phyloP scores from a whole-genome alignment of 2,329 filamentous ascomycete genomes.

The Purpureocillium lavendulum region DNA sequence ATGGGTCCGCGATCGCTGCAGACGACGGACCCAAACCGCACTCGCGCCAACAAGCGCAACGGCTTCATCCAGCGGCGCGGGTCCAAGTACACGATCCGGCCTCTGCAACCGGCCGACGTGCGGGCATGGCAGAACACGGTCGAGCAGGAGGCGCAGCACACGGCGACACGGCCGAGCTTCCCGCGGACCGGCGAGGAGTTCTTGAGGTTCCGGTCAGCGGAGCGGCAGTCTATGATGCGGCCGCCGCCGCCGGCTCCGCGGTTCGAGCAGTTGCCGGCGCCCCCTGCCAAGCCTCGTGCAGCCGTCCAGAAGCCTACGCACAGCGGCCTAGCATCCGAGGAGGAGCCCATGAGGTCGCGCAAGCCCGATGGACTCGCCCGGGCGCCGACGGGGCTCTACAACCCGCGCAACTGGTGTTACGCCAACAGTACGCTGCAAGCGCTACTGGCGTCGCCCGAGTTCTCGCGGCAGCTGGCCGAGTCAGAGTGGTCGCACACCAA shows the following conservation, averaged over 20 bases:
- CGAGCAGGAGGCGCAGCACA: constrained; percentile 50
- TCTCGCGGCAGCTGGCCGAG: constrained; percentile 57
- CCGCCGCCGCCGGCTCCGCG: constrained; percentile 20
- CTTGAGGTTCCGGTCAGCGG: constrained; percentile 66
- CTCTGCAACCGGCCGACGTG: constrained; percentile 74
- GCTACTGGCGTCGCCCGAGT: constrained; percentile 62
- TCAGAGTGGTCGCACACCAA: constrained; percentile 52
- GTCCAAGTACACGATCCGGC: constrained; percentile 46
- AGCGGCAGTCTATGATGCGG: constrained; percentile 49
- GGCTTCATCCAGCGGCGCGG: constrained; percentile 25
- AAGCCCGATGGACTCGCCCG: constrained; percentile 26
- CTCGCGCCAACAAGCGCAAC: constrained; percentile 11
- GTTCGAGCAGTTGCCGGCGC: constrained; percentile 34
- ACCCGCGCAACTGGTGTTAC: constrained; percentile 80
- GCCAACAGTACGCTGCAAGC: constrained; percentile 88
- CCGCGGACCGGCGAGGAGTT: constrained; percentile 77
- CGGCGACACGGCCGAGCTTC: constrained; percentile 42
- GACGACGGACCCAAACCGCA: constrained; percentile 24
- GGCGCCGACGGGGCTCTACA: constrained; percentile 57
- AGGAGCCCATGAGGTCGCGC: constrained; percentile 25
- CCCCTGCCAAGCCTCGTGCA: constrained; percentile 60
- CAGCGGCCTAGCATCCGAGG: constrained; percentile 54
- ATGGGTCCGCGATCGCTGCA: constrained; percentile 60
- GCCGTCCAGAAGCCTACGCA: constrained; percentile 66
- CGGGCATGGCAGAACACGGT: constrained; percentile 72